Base-by-base conservation (phyloP, 257 asterid genomes). In the Ligustrum vulgare region DNA sequence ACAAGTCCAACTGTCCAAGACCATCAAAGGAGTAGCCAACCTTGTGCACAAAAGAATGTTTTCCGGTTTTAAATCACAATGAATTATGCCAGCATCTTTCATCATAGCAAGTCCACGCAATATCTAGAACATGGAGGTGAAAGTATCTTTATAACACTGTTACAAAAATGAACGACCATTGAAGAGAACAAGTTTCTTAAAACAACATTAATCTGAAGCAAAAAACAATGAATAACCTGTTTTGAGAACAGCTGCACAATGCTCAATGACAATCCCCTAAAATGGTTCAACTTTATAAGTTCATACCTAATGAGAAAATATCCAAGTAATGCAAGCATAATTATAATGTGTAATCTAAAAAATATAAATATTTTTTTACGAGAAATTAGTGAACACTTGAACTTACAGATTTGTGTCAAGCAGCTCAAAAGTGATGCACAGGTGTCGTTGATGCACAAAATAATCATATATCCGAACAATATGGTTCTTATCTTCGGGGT, bases 401-500 rank as follows among this genome's bases (percentile, higher is more conserved):
- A 78, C 99, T 93, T 86, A 95, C 99, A 95, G 88, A 83, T 95
- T 95, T 78, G 96, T 88, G 80, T 88, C 97, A 31, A 93, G 97
- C 86, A 93, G 87, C 88, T 93, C 99, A 87, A 95, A 95, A 75
- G 92, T 88, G 69, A 95, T 95, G 89, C 99, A 93, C 80, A 95
- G 85, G 87, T 95, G 99, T 68, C 89, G 89, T 72, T 90, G 96
- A 84, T 74, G 81, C 76, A 87, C 93, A 85, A 95, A 95, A 88
- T 91, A 91, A 85, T 95, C 99, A 81, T 91, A 88, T 72, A 95
- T 95, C 72, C 99, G 97, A 76, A 95, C 99, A 78, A 93, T 93
- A 78, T 95, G 97, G 86, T 95, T 96, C 91, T 93, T 91, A 86
- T 95, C 99, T 91, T 93, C 98, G 9, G 98, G 99, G 88, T 95